phyloP scores from a whole-genome alignment of 768 basidiomycete species.

The Sporobolomyces roseus region DNA sequence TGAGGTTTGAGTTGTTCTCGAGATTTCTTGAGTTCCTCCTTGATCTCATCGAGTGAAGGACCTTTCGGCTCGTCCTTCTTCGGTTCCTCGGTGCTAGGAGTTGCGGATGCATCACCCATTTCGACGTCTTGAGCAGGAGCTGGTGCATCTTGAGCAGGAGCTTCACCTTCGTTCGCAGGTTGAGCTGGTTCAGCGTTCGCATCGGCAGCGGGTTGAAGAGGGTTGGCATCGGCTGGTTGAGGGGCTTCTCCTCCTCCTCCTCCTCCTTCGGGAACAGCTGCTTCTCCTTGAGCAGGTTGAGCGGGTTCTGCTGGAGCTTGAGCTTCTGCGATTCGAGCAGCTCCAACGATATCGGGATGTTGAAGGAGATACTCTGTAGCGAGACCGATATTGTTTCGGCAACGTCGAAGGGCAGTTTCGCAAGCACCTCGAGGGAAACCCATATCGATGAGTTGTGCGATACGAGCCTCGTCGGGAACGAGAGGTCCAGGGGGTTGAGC shows the following conservation, averaged over 20 bases:
- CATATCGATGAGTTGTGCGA: conserved; percentile 88
- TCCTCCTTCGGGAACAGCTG: conserved; percentile 29
- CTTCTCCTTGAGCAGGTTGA: conserved; percentile 21
- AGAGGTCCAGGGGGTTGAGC: conserved; percentile 43
- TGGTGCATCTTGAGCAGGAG: neutral
- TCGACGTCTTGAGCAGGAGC: conserved; percentile 42
- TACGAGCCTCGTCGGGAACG: conserved; percentile 69
- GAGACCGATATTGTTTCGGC: conserved; percentile 79
- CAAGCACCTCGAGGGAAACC: conserved; percentile 88
- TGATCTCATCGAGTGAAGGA: conserved; percentile 22
- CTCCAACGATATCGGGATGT: conserved; percentile 67
- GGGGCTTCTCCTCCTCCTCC: neutral
- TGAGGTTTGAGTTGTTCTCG: conserved; percentile 64
- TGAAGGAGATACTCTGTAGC: conserved; percentile 82
- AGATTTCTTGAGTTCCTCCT: conserved; percentile 58
- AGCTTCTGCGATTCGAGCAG: conserved; percentile 35
- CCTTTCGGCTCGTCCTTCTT: neutral
- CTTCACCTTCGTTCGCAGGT: conserved; percentile 26
- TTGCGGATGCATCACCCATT: conserved; percentile 30
- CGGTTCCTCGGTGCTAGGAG: neutral
- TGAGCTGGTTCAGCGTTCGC: neutral
- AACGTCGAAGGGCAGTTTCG: conserved; percentile 74
- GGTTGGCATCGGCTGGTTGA: neutral
- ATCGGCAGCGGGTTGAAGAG: neutral
- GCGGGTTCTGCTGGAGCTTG: conserved; percentile 38